These are phyloP conservation scores for Elongisporangium undulatum DNA, from an alignment of 352 stramenopile genomes.

Conservation along the genomic window DNA sequence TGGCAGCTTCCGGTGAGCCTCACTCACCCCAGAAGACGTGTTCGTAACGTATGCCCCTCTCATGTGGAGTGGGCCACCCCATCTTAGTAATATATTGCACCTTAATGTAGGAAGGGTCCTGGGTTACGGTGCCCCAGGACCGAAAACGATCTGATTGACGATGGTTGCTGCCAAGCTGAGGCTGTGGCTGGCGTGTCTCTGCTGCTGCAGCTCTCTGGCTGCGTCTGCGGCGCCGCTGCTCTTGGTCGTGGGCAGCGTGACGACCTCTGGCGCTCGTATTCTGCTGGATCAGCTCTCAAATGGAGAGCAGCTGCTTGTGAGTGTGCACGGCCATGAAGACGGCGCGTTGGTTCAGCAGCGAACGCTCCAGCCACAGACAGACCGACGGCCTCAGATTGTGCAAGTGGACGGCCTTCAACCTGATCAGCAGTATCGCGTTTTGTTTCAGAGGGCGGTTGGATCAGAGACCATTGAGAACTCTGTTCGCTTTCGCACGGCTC, in stretches of 20 bases:
- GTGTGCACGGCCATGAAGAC: not conserved
- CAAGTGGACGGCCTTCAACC: slow-evolving; percentile 26
- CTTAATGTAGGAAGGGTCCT: not conserved
- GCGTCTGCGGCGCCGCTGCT: slow-evolving; percentile 16
- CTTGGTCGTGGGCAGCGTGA: slow-evolving; percentile 50
- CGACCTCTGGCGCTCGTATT: slow-evolving; percentile 32
- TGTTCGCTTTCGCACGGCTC: slow-evolving; percentile 14
- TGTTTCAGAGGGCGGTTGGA: slow-evolving; percentile 15
- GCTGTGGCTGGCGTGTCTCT: slow-evolving; percentile 8
- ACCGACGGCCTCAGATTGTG: slow-evolving; percentile 19
- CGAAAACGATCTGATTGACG: not conserved
- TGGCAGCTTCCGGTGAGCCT: slow-evolving; percentile 13
- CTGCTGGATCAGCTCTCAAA: slow-evolving; percentile 32
- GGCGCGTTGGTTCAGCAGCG: slow-evolving; percentile 2
- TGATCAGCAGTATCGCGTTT: slow-evolving; percentile 31
- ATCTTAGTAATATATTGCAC: not conserved
- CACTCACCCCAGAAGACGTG: not conserved
- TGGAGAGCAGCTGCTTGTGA: slow-evolving; percentile 2
- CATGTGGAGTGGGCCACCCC: not conserved
- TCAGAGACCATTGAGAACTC: not conserved
- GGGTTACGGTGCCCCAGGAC: not conserved
- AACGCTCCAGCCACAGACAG: not conserved
- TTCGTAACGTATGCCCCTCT: not conserved
- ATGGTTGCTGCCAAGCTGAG: not conserved
- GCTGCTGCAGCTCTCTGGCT: slow-evolving; percentile 7